Conservation (phyloP, 805 yeast genomes). For the Suhomyces faveliae region DNA sequence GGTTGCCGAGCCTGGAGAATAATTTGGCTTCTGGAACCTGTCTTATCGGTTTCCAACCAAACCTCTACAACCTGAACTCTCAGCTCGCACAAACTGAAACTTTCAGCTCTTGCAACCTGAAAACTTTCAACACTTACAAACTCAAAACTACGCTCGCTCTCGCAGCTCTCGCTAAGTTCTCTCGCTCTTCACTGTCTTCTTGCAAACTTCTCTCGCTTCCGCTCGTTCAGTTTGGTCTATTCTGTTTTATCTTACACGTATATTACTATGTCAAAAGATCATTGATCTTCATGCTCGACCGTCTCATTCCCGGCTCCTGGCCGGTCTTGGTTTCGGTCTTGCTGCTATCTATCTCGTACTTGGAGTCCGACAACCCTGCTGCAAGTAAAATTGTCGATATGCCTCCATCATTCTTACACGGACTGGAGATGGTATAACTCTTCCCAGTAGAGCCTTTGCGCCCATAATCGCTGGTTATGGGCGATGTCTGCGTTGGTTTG, state of each 20-base stretch:
- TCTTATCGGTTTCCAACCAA: too few relatives aligned
- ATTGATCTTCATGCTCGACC: slow-evolving; percentile 28
- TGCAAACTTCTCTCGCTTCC: too few relatives aligned
- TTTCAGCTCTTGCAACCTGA: too few relatives aligned
- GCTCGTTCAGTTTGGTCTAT: too few relatives aligned
- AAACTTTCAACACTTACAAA: too few relatives aligned
- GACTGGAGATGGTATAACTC: background rate
- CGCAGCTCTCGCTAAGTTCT: too few relatives aligned
- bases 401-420: background rate
- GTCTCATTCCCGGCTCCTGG: slow-evolving; percentile 5
- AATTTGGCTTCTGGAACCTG: too few relatives aligned
- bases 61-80: too few relatives aligned
- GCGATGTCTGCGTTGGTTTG: slow-evolving; percentile 10
- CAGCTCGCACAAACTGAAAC: too few relatives aligned
- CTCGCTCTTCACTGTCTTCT: too few relatives aligned
- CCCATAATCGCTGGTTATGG: slow-evolving; percentile 3
- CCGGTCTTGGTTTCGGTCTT: background rate
- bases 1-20: too few relatives aligned
- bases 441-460: background rate
- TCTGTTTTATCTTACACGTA: background rate
- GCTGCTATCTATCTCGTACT: slow-evolving; percentile 4
- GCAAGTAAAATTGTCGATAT: slow-evolving; percentile 26
- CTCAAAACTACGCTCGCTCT: too few relatives aligned
- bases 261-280: slow-evolving; percentile 24
- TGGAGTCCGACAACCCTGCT: slow-evolving; percentile 18